phyloP scores from a whole-genome alignment of 2,329 filamentous ascomycete species.

The Diaporthe citrichinensis region DNA sequence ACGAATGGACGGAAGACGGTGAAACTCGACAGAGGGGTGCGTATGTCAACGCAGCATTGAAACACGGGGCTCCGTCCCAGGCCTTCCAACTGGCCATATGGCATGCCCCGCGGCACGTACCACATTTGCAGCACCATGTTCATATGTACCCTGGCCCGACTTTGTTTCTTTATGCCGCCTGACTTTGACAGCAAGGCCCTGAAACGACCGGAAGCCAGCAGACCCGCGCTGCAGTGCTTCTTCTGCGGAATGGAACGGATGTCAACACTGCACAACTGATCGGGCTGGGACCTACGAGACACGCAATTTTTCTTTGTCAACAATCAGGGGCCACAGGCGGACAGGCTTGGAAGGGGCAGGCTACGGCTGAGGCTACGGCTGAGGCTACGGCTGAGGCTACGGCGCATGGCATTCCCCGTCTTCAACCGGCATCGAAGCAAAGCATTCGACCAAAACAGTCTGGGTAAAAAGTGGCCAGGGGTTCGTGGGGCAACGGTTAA shows the following conservation, averaged over 20 bases:
- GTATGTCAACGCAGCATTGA: background rate
- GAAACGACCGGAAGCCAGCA: background rate
- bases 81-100: background rate
- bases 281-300: constrained; percentile 32
- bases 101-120: background rate
- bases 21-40: background rate
- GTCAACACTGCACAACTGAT: background rate
- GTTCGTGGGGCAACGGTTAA: constrained; percentile 9
- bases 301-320: constrained; percentile 24
- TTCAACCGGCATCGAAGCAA: constrained; percentile 6
- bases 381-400: constrained; percentile 15
- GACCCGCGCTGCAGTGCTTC: constrained; percentile 29
- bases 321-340: constrained; percentile 18
- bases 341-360: background rate
- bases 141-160: background rate
- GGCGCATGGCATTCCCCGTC: constrained; percentile 3
- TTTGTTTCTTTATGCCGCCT: background rate
- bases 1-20: constrained; percentile 21
- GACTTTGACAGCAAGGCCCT: constrained; percentile 1
- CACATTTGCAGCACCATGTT: background rate
- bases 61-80: constrained; percentile 2
- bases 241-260: constrained; percentile 33
- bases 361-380: constrained; percentile 15
- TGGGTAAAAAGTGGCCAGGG: background rate
- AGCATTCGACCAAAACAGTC: constrained; percentile 13